A percentile compares a stretch with the other conserved stretches of the same genome.
Evolutionary conservation across 805 yeast species (phyloP).

Genomic region (Hanseniaspora taiwanica): DNA sequence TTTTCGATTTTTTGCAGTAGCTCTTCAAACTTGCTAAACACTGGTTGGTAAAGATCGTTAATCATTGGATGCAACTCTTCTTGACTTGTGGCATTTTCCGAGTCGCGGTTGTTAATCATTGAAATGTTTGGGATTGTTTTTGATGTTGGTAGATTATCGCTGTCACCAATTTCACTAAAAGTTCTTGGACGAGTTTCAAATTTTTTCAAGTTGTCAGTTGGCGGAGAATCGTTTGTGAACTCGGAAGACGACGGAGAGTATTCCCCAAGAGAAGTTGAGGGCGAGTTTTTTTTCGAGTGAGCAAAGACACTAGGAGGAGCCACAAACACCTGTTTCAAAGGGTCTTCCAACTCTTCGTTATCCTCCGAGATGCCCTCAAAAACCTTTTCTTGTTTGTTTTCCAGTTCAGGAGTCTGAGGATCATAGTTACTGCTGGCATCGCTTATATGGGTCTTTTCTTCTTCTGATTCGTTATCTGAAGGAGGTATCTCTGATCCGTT

Average conservation of each 20-base stretch:
- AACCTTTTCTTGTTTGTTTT: too few relatives aligned
- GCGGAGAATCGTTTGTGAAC: slow-evolving; percentile 29
- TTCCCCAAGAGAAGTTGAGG: slow-evolving; percentile 31
- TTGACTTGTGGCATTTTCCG: too few relatives aligned
- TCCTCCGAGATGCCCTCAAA: too few relatives aligned
- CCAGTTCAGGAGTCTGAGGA: not conserved
- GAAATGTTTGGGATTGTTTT: not conserved
- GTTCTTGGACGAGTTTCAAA: slow-evolving; percentile 8
- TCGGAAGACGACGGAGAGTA: slow-evolving; percentile 35
- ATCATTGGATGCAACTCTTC: slow-evolving; percentile 34
- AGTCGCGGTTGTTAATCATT: too few relatives aligned
- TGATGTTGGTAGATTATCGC: slow-evolving; percentile 23
- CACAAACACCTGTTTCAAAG: slow-evolving; percentile 14
- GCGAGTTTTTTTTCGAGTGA: slow-evolving; percentile 10
- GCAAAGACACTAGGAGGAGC: slow-evolving; percentile 20
- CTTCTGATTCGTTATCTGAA: not conserved
- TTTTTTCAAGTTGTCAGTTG: slow-evolving; percentile 9
- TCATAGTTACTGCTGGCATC: slow-evolving; percentile 1
- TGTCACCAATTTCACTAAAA: slow-evolving; percentile 4
- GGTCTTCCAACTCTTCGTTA: too few relatives aligned
- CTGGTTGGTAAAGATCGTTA: slow-evolving; percentile 43
- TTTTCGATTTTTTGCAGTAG: slow-evolving; percentile 17
- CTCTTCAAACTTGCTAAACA: slow-evolving; percentile 34
- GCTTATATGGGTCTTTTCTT: not conserved
- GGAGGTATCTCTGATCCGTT: not conserved